Conservation (phyloP, 192 early-diverging fungal species). For the Coemansia interrupta region DNA sequence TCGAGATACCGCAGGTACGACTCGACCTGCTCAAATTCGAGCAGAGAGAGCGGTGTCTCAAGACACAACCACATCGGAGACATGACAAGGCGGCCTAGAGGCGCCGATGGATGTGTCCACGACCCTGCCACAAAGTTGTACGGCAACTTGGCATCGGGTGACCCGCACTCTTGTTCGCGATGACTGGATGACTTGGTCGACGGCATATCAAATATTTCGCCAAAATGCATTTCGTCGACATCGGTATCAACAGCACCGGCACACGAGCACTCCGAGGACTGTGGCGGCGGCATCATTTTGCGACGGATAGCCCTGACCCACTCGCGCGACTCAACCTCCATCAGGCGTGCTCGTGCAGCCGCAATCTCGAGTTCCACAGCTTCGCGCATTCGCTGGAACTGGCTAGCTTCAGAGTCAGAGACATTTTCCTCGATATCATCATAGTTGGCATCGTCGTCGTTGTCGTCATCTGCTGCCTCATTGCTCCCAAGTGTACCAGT, state of each 20-base stretch:
- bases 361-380: constrained; percentile 31
- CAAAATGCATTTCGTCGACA: constrained; percentile 26
- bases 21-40: constrained; percentile 47
- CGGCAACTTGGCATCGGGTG: constrained; percentile 21
- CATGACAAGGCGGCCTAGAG: constrained; percentile 43
- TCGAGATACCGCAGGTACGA: constrained; percentile 52
- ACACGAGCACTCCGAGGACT: constrained; percentile 4
- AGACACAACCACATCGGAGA: constrained; percentile 39
- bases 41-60: constrained; percentile 42
- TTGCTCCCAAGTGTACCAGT: constrained; percentile 5
- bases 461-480: neutral
- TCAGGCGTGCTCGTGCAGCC: constrained; percentile 33
- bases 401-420: neutral
- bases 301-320: constrained; percentile 48
- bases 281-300: constrained; percentile 38
- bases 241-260: neutral
- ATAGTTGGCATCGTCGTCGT: constrained; percentile 17
- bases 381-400: constrained; percentile 20
- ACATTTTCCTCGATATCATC: constrained; percentile 11
- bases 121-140: constrained; percentile 39
- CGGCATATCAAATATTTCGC: constrained; percentile 41
- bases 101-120: constrained; percentile 48
- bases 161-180: constrained; percentile 22
- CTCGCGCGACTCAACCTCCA: constrained; percentile 38
- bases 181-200: neutral